Evolutionary conservation across 2,329 filamentous ascomycete genomes (phyloP).

Genomic region (Exophiala viscosa): DNA sequence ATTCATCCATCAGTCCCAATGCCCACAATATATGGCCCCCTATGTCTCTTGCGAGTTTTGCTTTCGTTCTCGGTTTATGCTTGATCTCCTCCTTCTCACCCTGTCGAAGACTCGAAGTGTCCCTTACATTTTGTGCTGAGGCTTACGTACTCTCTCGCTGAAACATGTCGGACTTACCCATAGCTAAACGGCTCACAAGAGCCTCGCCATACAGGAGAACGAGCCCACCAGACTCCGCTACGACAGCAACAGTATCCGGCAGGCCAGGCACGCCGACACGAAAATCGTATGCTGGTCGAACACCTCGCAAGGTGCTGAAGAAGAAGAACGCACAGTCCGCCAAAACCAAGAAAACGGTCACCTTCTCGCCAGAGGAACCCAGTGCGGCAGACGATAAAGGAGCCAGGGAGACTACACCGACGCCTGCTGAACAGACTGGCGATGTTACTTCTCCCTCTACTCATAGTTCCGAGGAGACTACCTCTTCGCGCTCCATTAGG

Average conservation of each 20-base stretch:
- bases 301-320: neutral
- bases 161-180: too few species aligned
- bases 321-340: neutral
- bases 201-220: too few species aligned
- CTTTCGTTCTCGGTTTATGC: neutral
- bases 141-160: too few species aligned
- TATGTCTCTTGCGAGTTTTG: neutral
- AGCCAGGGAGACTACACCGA: neutral
- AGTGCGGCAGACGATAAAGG: neutral
- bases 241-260: too few species aligned
- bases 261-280: neutral
- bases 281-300: neutral
- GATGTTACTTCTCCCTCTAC: neutral
- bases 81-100: neutral
- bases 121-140: neutral
- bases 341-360: neutral
- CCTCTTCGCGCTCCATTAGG: too few species aligned
- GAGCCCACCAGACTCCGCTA: too few species aligned
- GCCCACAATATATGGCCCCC: neutral
- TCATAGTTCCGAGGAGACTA: neutral
- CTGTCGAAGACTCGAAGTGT: neutral
- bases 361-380: neutral
- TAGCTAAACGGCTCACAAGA: too few species aligned
- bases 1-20: slow-evolving; percentile 1
- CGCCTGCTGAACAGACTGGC: neutral